Base-by-base conservation (phyloP, 768 basidiomycete species). In the Pleurotus pulmonarius region DNA sequence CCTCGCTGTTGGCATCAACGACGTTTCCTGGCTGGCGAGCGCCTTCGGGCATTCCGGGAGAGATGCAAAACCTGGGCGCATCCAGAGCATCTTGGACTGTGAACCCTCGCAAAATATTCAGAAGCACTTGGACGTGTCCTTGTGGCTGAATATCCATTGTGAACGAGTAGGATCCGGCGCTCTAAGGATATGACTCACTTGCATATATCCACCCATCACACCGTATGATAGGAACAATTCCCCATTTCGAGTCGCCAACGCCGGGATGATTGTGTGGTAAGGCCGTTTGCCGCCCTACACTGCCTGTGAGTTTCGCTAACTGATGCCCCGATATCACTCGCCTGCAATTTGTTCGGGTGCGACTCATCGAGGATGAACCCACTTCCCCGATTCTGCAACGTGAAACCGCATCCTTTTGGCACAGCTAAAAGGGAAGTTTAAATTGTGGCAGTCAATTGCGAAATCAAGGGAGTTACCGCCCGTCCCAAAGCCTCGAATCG, bases 41-140 rank as follows among this genome's bases (percentile, higher is more conserved):
- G 43, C 81, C 75, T 59, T 88, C 85, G 0, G 91, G 88, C 56
- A 79, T 80, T 22, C 89, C 90, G 15, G 92, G 83, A 12, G 93
- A 94, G 57, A 98, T 98, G 67, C 95, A 98, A 75, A 98, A 97
- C 12, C 96, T 85, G 7, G 95, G 96, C 0, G 94, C 89, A 70
- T 98, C 96, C 38, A 99, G 82, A 12, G 94, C 91, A 3, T 91
- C 85, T 72, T 99, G 97, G 0, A 86, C 81, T 2, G 86, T 89
- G 69, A 85, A 92, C 2, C 95, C 95, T 46, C 94, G 83, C 24
- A 98, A 79, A 51, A 97, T 81, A 66, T 94, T 97, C 25, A 98
- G 71, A 22, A 98, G 76, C 5, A 98, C 94, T 71, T 99, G 97
- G 3, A 98, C 82, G 63, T 98, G 96, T 0, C 97, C 95, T 78